phyloP scores from a whole-genome alignment of 169 alveolate genomes.

The Babesia divergens region DNA sequence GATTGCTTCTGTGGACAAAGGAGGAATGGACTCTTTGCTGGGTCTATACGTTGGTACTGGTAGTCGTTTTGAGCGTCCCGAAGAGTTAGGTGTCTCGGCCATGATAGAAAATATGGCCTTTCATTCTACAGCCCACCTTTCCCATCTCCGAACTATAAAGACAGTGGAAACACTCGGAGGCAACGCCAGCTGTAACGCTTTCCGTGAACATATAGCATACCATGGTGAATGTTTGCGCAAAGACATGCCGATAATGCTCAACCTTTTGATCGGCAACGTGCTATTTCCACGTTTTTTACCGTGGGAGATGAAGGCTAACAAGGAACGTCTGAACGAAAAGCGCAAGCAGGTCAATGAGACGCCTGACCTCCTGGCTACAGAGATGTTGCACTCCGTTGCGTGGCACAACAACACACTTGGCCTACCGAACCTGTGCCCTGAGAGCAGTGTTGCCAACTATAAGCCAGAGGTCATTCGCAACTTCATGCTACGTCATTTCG shows the following conservation, averaged over 20 bases:
- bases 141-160: constrained; percentile 83
- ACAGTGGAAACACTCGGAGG: constrained; percentile 85
- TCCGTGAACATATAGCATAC: constrained; percentile 77
- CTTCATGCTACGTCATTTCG: constrained; percentile 81
- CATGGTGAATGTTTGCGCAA: constrained; percentile 80
- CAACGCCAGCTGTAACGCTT: constrained; percentile 74
- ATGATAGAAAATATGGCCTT: constrained; percentile 83
- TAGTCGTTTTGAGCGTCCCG: constrained; percentile 71
- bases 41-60: constrained; percentile 83
- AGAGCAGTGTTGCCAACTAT: constrained; percentile 69
- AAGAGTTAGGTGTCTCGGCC: constrained; percentile 79
- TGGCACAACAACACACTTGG: constrained; percentile 88
- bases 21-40: constrained; percentile 44
- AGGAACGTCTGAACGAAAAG: constrained; percentile 62
- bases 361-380: constrained; percentile 80
- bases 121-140: constrained; percentile 85
- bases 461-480: constrained; percentile 78
- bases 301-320: constrained; percentile 80
- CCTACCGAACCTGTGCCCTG: constrained; percentile 64
- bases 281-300: constrained; percentile 83
- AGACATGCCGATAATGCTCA: constrained; percentile 78
- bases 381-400: constrained; percentile 82
- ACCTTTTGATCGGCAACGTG: constrained; percentile 82
- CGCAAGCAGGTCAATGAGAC: constrained; percentile 62
- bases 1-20: constrained; percentile 75